Evolutionary conservation across 768 basidiomycete species (phyloP).

Genomic region (Pluteus cervinus): DNA sequence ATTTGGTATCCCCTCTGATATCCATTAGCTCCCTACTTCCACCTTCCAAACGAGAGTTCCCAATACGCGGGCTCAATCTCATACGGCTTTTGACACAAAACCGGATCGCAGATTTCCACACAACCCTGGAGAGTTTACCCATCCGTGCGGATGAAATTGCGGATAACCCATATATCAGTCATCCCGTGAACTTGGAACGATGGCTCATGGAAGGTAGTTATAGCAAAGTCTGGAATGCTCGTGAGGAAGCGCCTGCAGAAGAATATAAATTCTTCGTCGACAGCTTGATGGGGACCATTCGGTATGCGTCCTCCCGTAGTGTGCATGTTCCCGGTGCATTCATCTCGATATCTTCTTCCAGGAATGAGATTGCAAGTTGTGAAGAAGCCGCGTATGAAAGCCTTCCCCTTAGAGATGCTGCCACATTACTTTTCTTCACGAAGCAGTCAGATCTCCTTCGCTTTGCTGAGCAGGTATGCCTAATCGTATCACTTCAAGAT

Average conservation of each 20-base stretch:
- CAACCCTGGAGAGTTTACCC: constrained; percentile 86
- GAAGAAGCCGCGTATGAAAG: constrained; percentile 93
- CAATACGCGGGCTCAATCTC: constrained; percentile 89
- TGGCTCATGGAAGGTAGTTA: constrained; percentile 99
- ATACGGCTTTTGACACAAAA: constrained; percentile 93
- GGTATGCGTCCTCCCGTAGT: constrained; percentile 39
- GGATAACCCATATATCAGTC: constrained; percentile 69
- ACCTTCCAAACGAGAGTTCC: constrained; percentile 79
- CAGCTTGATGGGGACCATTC: constrained; percentile 88
- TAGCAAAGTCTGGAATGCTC: constrained; percentile 95
- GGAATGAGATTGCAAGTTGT: constrained; percentile 96
- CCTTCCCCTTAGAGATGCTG: constrained; percentile 84
- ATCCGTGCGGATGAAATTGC: constrained; percentile 60
- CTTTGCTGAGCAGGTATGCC: constrained; percentile 72
- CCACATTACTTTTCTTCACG: constrained; percentile 87
- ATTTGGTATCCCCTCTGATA: neutral
- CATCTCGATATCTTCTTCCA: constrained; percentile 20
- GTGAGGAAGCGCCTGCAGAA: constrained; percentile 86
- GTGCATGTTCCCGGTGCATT: neutral
- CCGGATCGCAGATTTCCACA: constrained; percentile 97
- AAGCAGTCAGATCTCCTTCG: constrained; percentile 69
- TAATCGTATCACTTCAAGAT: neutral
- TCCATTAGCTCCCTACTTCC: constrained; percentile 59
- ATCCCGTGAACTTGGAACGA: constrained; percentile 87
- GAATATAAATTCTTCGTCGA: constrained; percentile 96